Evolutionary conservation across 495 filamentous ascomycete genomes (phyloP).

Genomic region (Aspergillus egyptiacus): DNA sequence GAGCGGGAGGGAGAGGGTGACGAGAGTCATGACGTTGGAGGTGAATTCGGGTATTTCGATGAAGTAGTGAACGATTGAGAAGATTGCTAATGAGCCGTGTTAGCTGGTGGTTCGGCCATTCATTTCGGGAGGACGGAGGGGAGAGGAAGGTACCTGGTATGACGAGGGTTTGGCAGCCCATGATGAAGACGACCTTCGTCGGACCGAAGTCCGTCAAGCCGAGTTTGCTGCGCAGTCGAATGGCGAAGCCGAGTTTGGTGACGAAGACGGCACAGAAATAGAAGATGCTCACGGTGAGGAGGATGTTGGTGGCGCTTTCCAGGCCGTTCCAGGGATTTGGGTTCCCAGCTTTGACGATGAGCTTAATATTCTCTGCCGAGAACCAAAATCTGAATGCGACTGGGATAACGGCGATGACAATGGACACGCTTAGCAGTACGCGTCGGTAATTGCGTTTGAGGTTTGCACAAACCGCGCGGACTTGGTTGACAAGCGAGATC

Average conservation of each 20-base stretch:
- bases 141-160: slow-evolving; percentile 57
- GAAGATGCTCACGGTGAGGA: slow-evolving; percentile 60
- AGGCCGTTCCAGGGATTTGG: slow-evolving; percentile 37
- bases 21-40: slow-evolving; percentile 58
- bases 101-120: neutral
- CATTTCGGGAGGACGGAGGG: neutral
- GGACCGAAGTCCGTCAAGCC: slow-evolving; percentile 57
- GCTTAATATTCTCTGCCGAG: slow-evolving; percentile 49
- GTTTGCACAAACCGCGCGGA: slow-evolving; percentile 54
- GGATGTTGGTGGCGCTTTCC: slow-evolving; percentile 45
- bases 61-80: slow-evolving; percentile 59
- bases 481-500: slow-evolving; percentile 66
- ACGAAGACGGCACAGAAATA: slow-evolving; percentile 73
- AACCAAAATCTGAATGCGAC: slow-evolving; percentile 56
- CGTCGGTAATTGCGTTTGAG: slow-evolving; percentile 38
- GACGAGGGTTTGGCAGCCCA: slow-evolving; percentile 72
- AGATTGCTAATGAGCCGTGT: slow-evolving; percentile 48
- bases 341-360: slow-evolving; percentile 35
- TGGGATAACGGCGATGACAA: slow-evolving; percentile 47
- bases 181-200: slow-evolving; percentile 66
- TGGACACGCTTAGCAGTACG: slow-evolving; percentile 44
- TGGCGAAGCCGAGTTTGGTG: slow-evolving; percentile 58
- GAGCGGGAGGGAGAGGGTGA: slow-evolving; percentile 70
- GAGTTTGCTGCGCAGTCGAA: slow-evolving; percentile 50
- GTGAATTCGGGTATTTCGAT: slow-evolving; percentile 50